A percentile compares a stretch with the other conserved stretches of the same genome.
phyloP scores from a whole-genome alignment of 139 green algal species.

The Gonium pectorale region DNA sequence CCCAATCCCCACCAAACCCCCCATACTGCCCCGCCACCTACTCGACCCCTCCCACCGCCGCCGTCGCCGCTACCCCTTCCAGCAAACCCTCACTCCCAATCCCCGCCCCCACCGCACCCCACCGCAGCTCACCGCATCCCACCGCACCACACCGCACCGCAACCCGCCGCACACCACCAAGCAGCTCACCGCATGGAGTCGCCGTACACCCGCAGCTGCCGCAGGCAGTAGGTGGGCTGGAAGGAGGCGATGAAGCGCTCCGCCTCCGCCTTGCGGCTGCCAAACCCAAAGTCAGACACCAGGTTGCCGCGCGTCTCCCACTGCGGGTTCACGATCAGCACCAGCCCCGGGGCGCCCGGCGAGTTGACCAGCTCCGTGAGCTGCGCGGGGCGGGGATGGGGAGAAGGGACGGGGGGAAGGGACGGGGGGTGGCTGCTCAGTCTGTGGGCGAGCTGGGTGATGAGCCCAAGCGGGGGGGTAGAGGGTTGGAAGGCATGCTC shows the following conservation, averaged over 20 bases:
- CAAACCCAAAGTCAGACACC: constrained; percentile 68
- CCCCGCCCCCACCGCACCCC: too few species aligned
- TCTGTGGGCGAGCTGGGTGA: too few species aligned
- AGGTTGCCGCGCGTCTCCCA: constrained; percentile 64
- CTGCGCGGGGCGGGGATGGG: constrained; percentile 18
- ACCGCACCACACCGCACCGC: too few species aligned
- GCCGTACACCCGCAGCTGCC: constrained; percentile 72
- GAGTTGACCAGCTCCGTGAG: constrained; percentile 61
- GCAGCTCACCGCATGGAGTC: constrained; percentile 60
- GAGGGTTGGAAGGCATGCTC: too few species aligned
- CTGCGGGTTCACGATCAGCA: constrained; percentile 88
- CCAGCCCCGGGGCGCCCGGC: constrained; percentile 55
- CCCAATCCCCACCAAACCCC: too few species aligned
- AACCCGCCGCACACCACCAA: constrained; percentile 50
- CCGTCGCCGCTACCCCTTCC: too few species aligned
- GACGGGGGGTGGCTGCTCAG: background rate
- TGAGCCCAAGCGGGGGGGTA: too few species aligned
- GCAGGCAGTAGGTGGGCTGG: constrained; percentile 74
- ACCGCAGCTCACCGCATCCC: too few species aligned
- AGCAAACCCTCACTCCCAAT: too few species aligned
- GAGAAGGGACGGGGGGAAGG: background rate
- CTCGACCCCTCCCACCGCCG: too few species aligned
- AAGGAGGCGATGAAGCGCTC: constrained; percentile 76
- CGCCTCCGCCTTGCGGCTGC: constrained; percentile 20
- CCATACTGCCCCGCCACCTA: too few species aligned